Conservation (phyloP, 768 basidiomycete genomes). For the Cubamyces sp. region DNA sequence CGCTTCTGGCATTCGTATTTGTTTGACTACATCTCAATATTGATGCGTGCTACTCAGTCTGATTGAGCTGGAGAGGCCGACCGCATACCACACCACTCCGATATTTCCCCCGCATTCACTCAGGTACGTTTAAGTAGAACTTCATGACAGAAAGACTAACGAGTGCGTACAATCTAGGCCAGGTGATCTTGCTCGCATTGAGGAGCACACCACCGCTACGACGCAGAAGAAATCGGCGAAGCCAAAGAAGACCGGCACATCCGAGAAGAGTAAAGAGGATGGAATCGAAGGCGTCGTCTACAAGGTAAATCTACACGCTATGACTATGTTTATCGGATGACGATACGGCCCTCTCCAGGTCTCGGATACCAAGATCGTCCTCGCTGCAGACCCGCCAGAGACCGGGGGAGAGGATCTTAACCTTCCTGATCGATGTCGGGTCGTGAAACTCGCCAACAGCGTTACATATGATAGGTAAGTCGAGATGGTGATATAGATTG, state of each 20-base stretch:
- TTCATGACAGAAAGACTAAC: too few species aligned
- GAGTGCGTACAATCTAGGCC: conserved; percentile 48
- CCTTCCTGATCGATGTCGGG: conserved; percentile 81
- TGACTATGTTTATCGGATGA: neutral
- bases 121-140: conserved; percentile 47
- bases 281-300: conserved; percentile 84
- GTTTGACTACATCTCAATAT: conserved; percentile 2
- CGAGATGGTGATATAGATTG: neutral
- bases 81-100: conserved; percentile 73
- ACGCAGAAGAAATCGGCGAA: conserved; percentile 48
- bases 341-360: conserved; percentile 52
- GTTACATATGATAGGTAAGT: conserved; percentile 84
- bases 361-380: conserved; percentile 77
- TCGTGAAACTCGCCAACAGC: conserved; percentile 90
- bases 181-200: conserved; percentile 88
- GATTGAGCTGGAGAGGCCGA: conserved; percentile 83
- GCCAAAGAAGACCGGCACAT: conserved; percentile 45
- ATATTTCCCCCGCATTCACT: conserved; percentile 87
- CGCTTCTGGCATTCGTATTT: conserved; percentile 17
- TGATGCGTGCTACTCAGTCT: conserved; percentile 57
- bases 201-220: conserved; percentile 59
- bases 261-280: conserved; percentile 40
- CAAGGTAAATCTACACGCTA: conserved; percentile 50
- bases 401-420: conserved; percentile 67
- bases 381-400: conserved; percentile 74